These are phyloP conservation scores for Tetratostichococcus sp. DNA, from an alignment of 139 green algal genomes.

Conservation along the genomic window DNA sequence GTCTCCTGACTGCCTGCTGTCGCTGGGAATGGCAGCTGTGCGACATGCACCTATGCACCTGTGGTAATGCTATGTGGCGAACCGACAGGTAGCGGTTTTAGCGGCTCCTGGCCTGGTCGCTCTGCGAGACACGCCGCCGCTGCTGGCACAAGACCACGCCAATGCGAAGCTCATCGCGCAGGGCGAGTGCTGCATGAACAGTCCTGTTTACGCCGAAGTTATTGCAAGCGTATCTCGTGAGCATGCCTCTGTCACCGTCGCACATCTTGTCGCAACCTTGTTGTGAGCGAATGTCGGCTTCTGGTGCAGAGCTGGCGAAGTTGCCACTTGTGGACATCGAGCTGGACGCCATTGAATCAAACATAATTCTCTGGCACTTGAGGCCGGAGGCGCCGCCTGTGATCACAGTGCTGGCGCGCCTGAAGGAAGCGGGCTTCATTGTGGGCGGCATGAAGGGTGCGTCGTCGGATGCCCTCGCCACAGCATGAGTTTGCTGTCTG, in stretches of 20 bases:
- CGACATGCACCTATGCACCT: no score
- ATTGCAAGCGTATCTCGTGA: no score
- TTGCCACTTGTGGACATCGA: constrained; percentile 2
- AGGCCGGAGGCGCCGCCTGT: neutral
- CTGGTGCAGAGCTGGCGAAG: constrained; percentile 8
- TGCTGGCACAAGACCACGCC: constrained; percentile 12
- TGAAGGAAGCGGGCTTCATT: neutral
- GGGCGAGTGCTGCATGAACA: constrained; percentile 4
- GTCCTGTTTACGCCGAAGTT: no score
- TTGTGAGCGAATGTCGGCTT: no score
- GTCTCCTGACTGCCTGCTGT: no score
- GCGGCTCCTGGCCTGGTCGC: constrained; percentile 22
- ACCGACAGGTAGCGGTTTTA: constrained; percentile 3
- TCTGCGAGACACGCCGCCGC: constrained; percentile 3
- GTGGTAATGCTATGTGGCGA: no score
- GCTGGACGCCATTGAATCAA: constrained; percentile 5
- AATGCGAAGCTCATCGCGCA: constrained; percentile 18
- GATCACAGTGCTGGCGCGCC: neutral
- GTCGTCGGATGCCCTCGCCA: no score
- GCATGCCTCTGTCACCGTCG: no score
- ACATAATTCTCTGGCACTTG: constrained; percentile 24
- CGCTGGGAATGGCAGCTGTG: no score
- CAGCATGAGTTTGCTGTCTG: no score
- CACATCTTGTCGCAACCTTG: no score
- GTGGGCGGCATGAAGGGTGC: neutral